Evolutionary conservation across 2,329 filamentous ascomycete genomes (phyloP).

Genomic region (Lasiodiplodia sp.): DNA sequence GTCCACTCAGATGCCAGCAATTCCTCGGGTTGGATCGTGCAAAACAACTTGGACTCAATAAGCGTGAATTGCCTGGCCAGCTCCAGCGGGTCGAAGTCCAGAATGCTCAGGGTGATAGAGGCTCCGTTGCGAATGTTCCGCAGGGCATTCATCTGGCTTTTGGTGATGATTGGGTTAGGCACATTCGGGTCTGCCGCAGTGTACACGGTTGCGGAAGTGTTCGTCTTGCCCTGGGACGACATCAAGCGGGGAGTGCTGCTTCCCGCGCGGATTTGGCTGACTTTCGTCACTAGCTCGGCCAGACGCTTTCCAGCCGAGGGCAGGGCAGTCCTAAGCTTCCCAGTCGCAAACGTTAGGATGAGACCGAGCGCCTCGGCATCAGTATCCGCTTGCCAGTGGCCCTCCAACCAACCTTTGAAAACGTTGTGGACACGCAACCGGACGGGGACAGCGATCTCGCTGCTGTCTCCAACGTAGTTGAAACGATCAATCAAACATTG

Average conservation of each 20-base stretch:
- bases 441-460: constrained; percentile 78
- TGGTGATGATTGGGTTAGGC: constrained; percentile 74
- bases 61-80: constrained; percentile 90
- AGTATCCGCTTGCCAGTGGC: constrained; percentile 86
- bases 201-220: constrained; percentile 74
- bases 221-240: constrained; percentile 88
- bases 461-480: constrained; percentile 84
- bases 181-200: constrained; percentile 74
- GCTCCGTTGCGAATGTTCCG: constrained; percentile 77
- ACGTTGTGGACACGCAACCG: constrained; percentile 92
- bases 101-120: constrained; percentile 69
- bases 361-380: constrained; percentile 78
- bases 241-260: constrained; percentile 82
- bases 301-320: constrained; percentile 83
- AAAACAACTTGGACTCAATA: constrained; percentile 91
- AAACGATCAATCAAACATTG: constrained; percentile 88
- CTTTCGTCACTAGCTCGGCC: constrained; percentile 78
- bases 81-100: constrained; percentile 92
- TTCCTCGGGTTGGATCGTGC: constrained; percentile 89
- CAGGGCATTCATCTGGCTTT: constrained; percentile 76
- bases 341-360: constrained; percentile 81
- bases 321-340: constrained; percentile 71
- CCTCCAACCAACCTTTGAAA: constrained; percentile 97
- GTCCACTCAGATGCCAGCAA: constrained; percentile 92
- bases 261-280: constrained; percentile 71